These are phyloP conservation scores for Drosera capensis DNA, from an alignment of 148 eudicot genomes.

Conservation along the genomic window DNA sequence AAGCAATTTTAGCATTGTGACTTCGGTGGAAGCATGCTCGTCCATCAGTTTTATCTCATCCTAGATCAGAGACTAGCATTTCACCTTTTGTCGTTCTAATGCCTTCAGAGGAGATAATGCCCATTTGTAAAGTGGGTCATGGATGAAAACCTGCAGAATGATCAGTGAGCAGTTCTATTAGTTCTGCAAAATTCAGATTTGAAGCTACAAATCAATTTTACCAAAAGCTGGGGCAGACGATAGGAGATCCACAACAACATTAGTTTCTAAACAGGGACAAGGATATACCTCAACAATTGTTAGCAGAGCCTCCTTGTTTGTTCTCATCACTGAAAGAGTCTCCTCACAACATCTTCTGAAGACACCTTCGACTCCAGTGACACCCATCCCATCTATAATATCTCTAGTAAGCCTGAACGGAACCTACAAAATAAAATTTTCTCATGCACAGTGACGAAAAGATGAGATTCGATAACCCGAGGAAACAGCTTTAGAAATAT, in stretches of 20 bases:
- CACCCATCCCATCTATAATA: slow-evolving; percentile 93
- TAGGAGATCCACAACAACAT: too few species aligned
- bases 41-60: too few species aligned
- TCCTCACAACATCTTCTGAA: slow-evolving; percentile 95
- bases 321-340: slow-evolving; percentile 88
- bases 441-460: too few species aligned
- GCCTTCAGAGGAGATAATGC: slow-evolving; percentile 96
- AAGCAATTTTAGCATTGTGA: too few species aligned
- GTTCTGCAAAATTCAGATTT: not conserved
- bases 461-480: too few species aligned
- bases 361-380: slow-evolving; percentile 95
- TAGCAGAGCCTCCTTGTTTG: slow-evolving; percentile 90
- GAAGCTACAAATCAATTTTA: not conserved
- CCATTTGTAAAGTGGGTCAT: slow-evolving; percentile 97
- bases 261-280: not conserved
- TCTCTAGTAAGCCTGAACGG: slow-evolving; percentile 93
- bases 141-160: slow-evolving; percentile 81
- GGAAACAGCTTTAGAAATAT: too few species aligned
- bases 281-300: slow-evolving; percentile 78
- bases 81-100: slow-evolving; percentile 88
- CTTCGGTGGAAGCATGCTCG: too few species aligned
- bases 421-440: slow-evolving; percentile 65
- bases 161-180: slow-evolving; percentile 2
- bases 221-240: too few species aligned
- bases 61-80: too few species aligned